Base-by-base conservation (phyloP, 352 stramenopile genomes). In the Globisporangium lucens region DNA sequence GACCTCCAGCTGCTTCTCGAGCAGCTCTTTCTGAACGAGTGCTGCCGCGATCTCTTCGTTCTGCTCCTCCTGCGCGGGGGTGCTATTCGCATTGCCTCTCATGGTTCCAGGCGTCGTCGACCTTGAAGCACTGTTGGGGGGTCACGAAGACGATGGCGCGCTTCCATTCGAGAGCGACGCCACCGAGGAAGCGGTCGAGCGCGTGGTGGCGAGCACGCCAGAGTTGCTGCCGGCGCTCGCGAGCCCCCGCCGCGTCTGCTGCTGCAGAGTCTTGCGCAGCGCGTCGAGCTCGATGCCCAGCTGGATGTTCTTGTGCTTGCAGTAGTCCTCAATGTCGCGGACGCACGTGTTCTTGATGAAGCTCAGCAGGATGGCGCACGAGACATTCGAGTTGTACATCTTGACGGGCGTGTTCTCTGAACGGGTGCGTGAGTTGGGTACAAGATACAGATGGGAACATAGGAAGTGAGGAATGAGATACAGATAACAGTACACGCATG, bases 381-480 rank as follows among this genome's bases (percentile, higher is more conserved):
- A 79, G 33, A 92, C 83, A 66, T 91, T 91, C 52, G 74, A 81
- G 63, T 92, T 92, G 77, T 91, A 91, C 76, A 91, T 87, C 66
- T 89, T 91, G 10, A 69, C 57, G 1, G 82, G 81, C 29, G 76
- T 90, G 46, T 65, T 76, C 51, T 85, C 78, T 85, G 38, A 51
- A 36, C n/a, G 10, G 7, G 8, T 41, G 52, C 6, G 35, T n/a
- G 30, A 51, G 41, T 49, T 47, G 63, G n/a, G 20, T 27, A 47
- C 38, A 46, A 46, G 36, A 17, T 43, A 43, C 30, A 49, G 36
- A 53, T 49, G 51, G 15, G 1, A 65, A 13, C 13, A 4, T 36
- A 22, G 41, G 29, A 67, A 63, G 17, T 57, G 43, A 43, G 5
- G 4, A 24, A 24, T 24, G 24, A 22, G 27, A 10, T 17, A 4